phyloP scores from a whole-genome alignment of 805 yeast genomes.

The Wickerhamomyces alni region DNA sequence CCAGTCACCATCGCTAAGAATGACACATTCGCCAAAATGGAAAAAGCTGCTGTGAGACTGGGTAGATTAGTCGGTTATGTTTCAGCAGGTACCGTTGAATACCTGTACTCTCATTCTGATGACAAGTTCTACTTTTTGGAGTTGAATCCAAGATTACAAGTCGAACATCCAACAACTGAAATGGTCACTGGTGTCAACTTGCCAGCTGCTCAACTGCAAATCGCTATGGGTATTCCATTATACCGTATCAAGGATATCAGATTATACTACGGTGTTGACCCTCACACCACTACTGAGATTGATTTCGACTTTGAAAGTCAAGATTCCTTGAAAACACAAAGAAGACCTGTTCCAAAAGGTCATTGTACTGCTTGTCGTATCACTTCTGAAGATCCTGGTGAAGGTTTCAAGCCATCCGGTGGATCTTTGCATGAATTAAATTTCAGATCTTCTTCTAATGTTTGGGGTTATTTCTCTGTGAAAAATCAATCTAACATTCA shows the following conservation, averaged over 20 bases:
- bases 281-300: conserved; percentile 82
- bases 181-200: conserved; percentile 98
- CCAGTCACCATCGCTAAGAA: conserved; percentile 93
- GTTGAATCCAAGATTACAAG: conserved; percentile 97
- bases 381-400: conserved; percentile 98
- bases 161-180: conserved; percentile 99
- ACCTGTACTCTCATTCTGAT: conserved; percentile 88
- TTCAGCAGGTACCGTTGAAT: conserved; percentile 98
- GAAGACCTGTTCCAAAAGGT: conserved; percentile 94
- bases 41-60: conserved; percentile 93
- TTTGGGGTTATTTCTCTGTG: conserved; percentile 99
- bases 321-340: conserved; percentile 68
- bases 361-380: conserved; percentile 99
- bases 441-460: conserved; percentile 94
- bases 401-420: conserved; percentile 98
- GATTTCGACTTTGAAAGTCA: conserved; percentile 84
- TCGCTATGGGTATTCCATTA: conserved; percentile 99
- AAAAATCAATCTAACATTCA: conserved; percentile 96
- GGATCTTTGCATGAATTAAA: conserved; percentile 95
- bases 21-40: conserved; percentile 87
- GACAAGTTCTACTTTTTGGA: conserved; percentile 95
- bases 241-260: conserved; percentile 93
- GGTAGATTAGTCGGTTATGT: conserved; percentile 97
- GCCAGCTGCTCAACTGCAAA: conserved; percentile 97
- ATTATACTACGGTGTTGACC: conserved; percentile 90